phyloP scores from a whole-genome alignment of 78 protist species.

The Dictyostelium brefeldianum region DNA sequence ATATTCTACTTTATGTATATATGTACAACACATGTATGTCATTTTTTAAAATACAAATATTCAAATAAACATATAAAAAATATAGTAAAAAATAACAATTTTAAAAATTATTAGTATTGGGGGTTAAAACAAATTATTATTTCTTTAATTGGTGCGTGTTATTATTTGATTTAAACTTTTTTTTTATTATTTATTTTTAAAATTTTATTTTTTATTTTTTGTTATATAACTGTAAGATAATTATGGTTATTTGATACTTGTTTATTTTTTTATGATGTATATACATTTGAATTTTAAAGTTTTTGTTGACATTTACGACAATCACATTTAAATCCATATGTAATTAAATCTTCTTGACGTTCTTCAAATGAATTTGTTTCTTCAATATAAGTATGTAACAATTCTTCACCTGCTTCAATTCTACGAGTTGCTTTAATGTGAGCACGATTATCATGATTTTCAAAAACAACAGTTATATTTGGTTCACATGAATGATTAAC shows the following conservation, averaged over 20 bases:
- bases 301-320: slow-evolving; percentile 52
- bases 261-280: neutral
- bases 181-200: neutral
- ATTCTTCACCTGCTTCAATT: slow-evolving; percentile 70
- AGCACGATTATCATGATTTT: slow-evolving; percentile 32
- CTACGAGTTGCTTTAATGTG: slow-evolving; percentile 52
- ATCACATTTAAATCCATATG: slow-evolving; percentile 77
- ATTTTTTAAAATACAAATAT: no score
- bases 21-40: no score
- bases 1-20: no score
- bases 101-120: no score
- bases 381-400: slow-evolving; percentile 72
- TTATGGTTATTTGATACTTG: neutral
- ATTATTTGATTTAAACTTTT: neutral
- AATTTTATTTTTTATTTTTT: neutral
- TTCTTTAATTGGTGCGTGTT: no score
- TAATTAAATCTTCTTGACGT: slow-evolving; percentile 53
- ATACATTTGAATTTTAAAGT: neutral
- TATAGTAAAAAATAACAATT: no score
- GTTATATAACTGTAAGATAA: neutral
- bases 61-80: no score
- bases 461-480: slow-evolving; percentile 48
- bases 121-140: no score
- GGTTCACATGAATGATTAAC: slow-evolving; percentile 78
- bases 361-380: slow-evolving; percentile 52